These are phyloP conservation scores for Psidium friedrichsthalianum DNA, from an alignment of 345 rosid genomes.

Conservation along the genomic window DNA sequence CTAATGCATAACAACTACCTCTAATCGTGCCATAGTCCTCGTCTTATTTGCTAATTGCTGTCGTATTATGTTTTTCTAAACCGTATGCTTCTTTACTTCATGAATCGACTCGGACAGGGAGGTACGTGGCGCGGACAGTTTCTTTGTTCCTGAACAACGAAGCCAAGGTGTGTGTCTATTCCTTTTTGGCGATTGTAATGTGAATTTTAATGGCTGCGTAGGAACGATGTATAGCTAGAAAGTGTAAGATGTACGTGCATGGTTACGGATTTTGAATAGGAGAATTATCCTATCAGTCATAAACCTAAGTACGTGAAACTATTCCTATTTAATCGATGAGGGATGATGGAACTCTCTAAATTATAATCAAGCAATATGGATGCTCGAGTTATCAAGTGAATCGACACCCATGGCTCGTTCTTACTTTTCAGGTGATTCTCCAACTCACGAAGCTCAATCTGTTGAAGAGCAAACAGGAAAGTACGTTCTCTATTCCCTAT, in stretches of 20 bases:
- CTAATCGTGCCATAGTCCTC: background rate
- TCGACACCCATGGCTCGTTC: background rate
- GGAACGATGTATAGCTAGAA: background rate
- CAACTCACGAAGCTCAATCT: conserved; percentile 52
- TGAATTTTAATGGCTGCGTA: background rate
- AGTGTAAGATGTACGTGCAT: too few species aligned
- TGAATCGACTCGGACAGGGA: conserved; percentile 34
- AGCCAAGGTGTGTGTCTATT: conserved; percentile 36
- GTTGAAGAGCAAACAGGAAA: conserved; percentile 55
- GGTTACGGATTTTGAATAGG: too few species aligned
- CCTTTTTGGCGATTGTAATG: background rate
- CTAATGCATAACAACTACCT: background rate
- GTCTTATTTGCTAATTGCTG: background rate
- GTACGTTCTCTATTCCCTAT: conserved; percentile 21
- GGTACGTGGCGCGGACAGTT: conserved; percentile 52
- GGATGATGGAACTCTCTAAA: too few species aligned
- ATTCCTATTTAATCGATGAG: too few species aligned
- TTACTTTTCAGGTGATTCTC: conserved; percentile 49
- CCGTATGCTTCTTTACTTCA: background rate
- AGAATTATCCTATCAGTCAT: too few species aligned
- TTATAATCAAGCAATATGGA: background rate
- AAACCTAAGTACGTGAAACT: too few species aligned
- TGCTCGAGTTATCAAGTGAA: background rate
- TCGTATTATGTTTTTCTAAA: background rate
- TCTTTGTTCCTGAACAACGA: conserved; percentile 42